Evolutionary conservation across 2,329 filamentous ascomycete species (phyloP), one percentile per base, ranked within the genome.

Genomic region (Cordyceps farinosa): DNA sequence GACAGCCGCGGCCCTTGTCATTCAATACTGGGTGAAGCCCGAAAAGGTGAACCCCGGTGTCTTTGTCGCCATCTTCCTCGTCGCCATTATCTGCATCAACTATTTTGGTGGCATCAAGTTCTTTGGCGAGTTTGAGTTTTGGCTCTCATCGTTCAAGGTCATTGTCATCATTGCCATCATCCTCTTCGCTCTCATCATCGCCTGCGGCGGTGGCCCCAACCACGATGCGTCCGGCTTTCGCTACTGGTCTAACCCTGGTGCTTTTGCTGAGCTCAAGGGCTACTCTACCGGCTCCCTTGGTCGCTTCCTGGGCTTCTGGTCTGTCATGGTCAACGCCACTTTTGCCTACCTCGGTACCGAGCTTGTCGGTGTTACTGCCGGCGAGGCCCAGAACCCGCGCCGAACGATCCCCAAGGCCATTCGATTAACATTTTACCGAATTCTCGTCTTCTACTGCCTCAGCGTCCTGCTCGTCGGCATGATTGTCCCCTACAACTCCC

Each of bases 271-370:
- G 27, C 71, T 73, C 53, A 63, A 58, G 32, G 55, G 36, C 36
- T 73, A 70, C 62, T 50, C 60, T 0, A 69, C 67, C 1, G 70
- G 71, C 5, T 51, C 70, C 10, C 62, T 68, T 40, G 85, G 85
- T 17, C 77, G 79, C 60, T 89, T 89, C 75, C 74, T 86, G 50
- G 85, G 80, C 13, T 85, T 89, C 75, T 91, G 88, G 88, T 85
- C 82, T 9, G 87, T 86, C 52, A 85, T 92, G 78, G 86, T 91
- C 68, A 90, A 87, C 30, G 90, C 90, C 1, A 90, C 89, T 3
- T 93, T 93, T 68, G 90, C 90, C 63, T 93, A 90, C 72, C 82
- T 92, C 5, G 90, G 89, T 64, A 90, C 89, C 3, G 90, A 92
- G 71, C 79, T 92, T 50, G 87, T 92, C 57, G 90, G 89, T 77